Evolutionary conservation across 1,284 basidiomycete genomes (phyloP), one percentile per base, ranked within the genome.

Genomic region (Ceratobasidium sp.): DNA sequence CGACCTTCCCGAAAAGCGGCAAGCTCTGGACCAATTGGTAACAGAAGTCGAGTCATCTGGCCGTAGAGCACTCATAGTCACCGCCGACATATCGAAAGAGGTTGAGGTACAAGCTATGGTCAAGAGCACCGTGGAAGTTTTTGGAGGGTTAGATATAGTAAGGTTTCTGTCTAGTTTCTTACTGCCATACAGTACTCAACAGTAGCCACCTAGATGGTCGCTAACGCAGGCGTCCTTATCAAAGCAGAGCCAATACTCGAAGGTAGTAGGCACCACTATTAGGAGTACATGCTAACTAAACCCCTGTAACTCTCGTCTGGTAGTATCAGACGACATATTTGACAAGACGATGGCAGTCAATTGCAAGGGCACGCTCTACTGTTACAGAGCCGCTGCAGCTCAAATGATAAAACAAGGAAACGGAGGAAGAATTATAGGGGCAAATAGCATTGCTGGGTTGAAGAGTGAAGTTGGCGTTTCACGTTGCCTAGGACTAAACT

Each of bases 361-460:
- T 58, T 82, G 84, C 51, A 82, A 82, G 46, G 86, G 86, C 42
- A 83, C 84, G 0, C 83, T 86, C 67, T 80, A 85, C 39, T 87
- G 85, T 78, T 87, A 87, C 64, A 85, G 86, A 79, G 83, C 85
- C 15, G 86, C 85, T 1, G 86, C 84, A 18, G 55, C 71, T 5
- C 83, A 84, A 51, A 85, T 86, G 85, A 82, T 86, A 56, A 79
- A 79, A 71, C 86, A 86, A 81, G 86, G 82, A 13, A 49, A 80
- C 3, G 85, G 87, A 12, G 87, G 87, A 6, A 80, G 86, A 49
- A 84, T 88, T 3, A 84, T 88, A 23, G 86, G 86, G 28, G 60
- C 75, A 40, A 76, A 49, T 56, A 76, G 73, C 49, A 40, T 66
- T 56, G 39, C 5, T 10, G 73, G 73, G 9, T 15, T 51, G 15